These are phyloP conservation scores for Colletotrichum destructivum DNA, from an alignment of 2,329 filamentous ascomycete species.

Conservation along the genomic window DNA sequence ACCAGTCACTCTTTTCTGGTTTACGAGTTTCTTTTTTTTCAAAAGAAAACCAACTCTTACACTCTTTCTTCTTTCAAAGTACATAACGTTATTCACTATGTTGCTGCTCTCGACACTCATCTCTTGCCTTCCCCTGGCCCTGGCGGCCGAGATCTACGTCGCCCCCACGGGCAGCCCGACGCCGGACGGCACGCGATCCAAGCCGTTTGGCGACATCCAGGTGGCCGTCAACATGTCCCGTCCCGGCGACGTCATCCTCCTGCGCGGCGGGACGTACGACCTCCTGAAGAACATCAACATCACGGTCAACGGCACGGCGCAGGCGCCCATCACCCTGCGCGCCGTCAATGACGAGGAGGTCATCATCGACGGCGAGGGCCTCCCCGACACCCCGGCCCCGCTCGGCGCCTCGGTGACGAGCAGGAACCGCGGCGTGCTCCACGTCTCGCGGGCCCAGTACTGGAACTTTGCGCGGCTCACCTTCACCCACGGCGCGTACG, in stretches of 20 bases:
- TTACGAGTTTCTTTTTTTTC: not conserved
- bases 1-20: constrained; percentile 1
- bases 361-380: constrained; percentile 60
- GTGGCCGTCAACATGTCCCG: constrained; percentile 60
- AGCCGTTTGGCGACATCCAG: constrained; percentile 63
- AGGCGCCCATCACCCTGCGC: constrained; percentile 58
- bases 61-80: constrained; percentile 25
- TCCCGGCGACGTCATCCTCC: constrained; percentile 58
- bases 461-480: constrained; percentile 56
- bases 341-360: constrained; percentile 60
- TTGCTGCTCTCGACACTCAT: constrained; percentile 22
- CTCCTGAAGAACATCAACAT: constrained; percentile 64
- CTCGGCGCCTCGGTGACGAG: constrained; percentile 57
- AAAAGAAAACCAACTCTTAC: constrained; percentile 13
- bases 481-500: constrained; percentile 55
- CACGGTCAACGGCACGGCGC: constrained; percentile 57
- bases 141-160: constrained; percentile 59
- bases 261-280: constrained; percentile 56
- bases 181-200: constrained; percentile 54
- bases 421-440: constrained; percentile 61
- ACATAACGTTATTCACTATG: constrained; percentile 4
- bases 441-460: constrained; percentile 55
- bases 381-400: constrained; percentile 57
- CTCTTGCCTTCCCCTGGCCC: constrained; percentile 33
- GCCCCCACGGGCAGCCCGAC: constrained; percentile 58